Percentiles rank a stretch among this genome's conserved stretches.
Conservation (phyloP, 2,329 filamentous ascomycete species). For the Nakataea oryzae region DNA sequence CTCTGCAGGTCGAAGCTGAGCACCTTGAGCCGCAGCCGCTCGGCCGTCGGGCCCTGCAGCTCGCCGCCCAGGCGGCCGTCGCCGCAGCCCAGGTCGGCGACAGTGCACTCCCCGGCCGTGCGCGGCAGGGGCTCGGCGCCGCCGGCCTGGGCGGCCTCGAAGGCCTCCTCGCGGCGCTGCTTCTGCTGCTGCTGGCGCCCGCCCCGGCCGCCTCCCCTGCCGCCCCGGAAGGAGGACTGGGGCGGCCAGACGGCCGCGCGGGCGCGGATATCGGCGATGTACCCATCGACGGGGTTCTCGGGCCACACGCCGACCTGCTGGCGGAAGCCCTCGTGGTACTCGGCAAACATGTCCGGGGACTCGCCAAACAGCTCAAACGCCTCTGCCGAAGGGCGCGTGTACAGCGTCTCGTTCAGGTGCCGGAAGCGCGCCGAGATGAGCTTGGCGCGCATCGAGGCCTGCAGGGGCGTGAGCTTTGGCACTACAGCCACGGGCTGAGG, state of each 20-base stretch:
- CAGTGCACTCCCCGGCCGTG: slow-evolving; percentile 60
- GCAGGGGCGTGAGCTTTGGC: slow-evolving; percentile 74
- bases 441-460: slow-evolving; percentile 90
- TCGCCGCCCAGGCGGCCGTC: slow-evolving; percentile 71
- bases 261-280: slow-evolving; percentile 59
- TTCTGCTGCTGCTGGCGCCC: slow-evolving; percentile 10
- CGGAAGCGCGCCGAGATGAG: slow-evolving; percentile 92
- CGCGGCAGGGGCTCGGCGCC: slow-evolving; percentile 51
- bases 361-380: slow-evolving; percentile 75
- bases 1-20: slow-evolving; percentile 81
- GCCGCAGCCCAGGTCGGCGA: slow-evolving; percentile 89
- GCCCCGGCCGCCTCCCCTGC: slow-evolving; percentile 6
- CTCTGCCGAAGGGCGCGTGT: slow-evolving; percentile 78
- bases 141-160: slow-evolving; percentile 11
- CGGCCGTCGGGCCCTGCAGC: slow-evolving; percentile 46
- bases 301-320: slow-evolving; percentile 95
- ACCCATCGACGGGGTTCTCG: slow-evolving; percentile 87
- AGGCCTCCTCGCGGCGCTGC: not conserved
- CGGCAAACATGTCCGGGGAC: slow-evolving; percentile 85
- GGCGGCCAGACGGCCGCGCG: slow-evolving; percentile 41
- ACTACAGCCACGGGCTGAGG: not conserved
- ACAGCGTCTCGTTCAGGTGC: slow-evolving; percentile 92
- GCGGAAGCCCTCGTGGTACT: slow-evolving; percentile 94
- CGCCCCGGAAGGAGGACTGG: slow-evolving; percentile 19
- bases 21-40: slow-evolving; percentile 62